Evolutionary conservation across 78 protist species (phyloP), one percentile per base, ranked within the genome.

Genomic region (Tieghemostelium lacteum): DNA sequence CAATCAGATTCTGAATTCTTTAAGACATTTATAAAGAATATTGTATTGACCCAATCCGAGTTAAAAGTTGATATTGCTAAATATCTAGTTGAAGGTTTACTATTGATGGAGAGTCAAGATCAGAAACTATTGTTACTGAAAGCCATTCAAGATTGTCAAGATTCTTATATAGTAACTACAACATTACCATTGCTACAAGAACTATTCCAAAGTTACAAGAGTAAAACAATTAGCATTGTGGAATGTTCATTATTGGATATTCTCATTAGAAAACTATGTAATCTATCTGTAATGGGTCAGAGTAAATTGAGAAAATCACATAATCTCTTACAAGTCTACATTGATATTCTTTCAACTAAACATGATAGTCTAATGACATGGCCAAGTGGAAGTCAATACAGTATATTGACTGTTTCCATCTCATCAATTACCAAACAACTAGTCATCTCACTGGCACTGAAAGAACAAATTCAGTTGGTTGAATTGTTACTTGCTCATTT

Each of bases 391-490:
- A 31, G 26, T 22, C 45, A 71, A 28, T 45, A 50, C 50, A 20
- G 36, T 3, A 29, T 45, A 71, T 71, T 71, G 49, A 28, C 17
- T 26, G 75, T 31, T 4, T 24, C 61, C 1, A 17, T 71, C 6
- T 22, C 42, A 6, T 24, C 52, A 17, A 50, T 75, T 7, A 75
- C 70, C 6, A 24, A 61, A 24, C 2, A 17, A 31, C n/a, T 63
- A 5, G 29, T 75, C 10, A 33, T 33, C 2, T 37, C 60, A 2
- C 12, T 80, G 22, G 52, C 88, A 52, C 7, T 37, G 24, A 80
- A 65, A 36, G 75, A 65, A 3, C 88, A 80, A 80, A 55, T 37
- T 4, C 22, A 20, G 7, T 14, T 80, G 2, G 55, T 67, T 29
- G 88, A 80, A 71, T 55, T 1, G 0, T n/a, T 80, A 36, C n/a